A percentile compares a stretch with the other conserved stretches of the same genome.
These are phyloP conservation scores for Astrothelium macrocarpum DNA, from an alignment of 495 filamentous ascomycete species.

Conservation along the genomic window DNA sequence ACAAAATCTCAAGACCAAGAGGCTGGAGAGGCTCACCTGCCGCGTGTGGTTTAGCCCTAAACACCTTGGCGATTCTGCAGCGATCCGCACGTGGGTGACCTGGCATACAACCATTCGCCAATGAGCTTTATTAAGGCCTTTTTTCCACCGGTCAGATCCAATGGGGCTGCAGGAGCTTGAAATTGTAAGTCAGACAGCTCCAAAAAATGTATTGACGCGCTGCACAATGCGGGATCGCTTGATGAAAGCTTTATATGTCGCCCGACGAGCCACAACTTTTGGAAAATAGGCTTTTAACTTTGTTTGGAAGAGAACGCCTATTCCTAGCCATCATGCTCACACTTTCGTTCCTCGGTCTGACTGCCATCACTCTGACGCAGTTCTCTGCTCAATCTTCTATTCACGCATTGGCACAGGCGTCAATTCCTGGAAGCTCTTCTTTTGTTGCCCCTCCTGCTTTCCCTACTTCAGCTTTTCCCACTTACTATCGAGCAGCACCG, in stretches of 20 bases:
- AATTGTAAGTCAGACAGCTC: background rate
- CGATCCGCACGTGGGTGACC: background rate
- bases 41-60: background rate
- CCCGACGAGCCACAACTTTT: background rate
- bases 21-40: background rate
- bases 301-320: background rate
- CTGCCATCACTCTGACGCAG: background rate
- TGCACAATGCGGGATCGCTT: background rate
- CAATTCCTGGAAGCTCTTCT: conserved; percentile 31
- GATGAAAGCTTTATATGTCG: background rate
- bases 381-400: background rate
- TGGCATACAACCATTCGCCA: background rate
- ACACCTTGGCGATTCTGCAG: background rate
- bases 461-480: conserved; percentile 45
- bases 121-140: background rate
- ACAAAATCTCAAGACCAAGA: background rate
- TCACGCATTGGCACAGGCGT: background rate
- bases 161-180: too few species aligned
- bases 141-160: too few species aligned
- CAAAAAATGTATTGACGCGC: background rate
- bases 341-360: background rate
- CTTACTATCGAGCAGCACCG: conserved; percentile 45
- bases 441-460: conserved; percentile 45
- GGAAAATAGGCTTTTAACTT: background rate
- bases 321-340: background rate